Conservation (phyloP, 2,329 filamentous ascomycete genomes). For the Arachnomyces sp. region DNA sequence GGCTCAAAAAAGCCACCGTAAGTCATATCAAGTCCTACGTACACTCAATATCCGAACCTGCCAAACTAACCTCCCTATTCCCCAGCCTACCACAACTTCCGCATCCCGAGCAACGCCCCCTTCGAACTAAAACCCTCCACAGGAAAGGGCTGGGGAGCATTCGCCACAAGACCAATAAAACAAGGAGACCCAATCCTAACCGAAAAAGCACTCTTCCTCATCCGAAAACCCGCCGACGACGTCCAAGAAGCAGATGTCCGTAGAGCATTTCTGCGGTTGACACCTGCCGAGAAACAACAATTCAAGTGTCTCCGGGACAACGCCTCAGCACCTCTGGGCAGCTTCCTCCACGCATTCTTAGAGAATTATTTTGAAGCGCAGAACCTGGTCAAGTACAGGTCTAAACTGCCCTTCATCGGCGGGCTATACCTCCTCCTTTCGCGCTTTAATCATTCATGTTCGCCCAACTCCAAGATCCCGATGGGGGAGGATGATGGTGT, state of each 20-base stretch:
- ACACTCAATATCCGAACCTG: too few relatives aligned
- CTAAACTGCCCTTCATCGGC: not conserved
- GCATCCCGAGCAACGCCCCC: slow-evolving; percentile 6
- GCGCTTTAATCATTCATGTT: slow-evolving; percentile 6
- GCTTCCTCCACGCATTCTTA: not conserved
- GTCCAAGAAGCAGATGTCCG: not conserved
- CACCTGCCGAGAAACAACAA: slow-evolving; percentile 2
- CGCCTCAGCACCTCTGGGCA: not conserved
- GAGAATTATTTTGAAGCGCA: not conserved
- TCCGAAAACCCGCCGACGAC: too few relatives aligned
- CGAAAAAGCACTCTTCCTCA: too few relatives aligned
- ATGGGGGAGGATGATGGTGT: not conserved
- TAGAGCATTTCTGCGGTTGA: slow-evolving; percentile 2
- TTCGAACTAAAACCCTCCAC: slow-evolving; percentile 7
- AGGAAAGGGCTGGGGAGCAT: slow-evolving; percentile 6
- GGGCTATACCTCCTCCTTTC: slow-evolving; percentile 3
- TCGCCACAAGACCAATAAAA: slow-evolving; percentile 2
- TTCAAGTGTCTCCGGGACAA: slow-evolving; percentile 1
- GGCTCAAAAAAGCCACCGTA: too few relatives aligned
- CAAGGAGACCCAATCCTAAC: not conserved
- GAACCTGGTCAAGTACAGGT: not conserved
- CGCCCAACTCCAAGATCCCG: not conserved
- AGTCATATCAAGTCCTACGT: too few relatives aligned
- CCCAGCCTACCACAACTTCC: slow-evolving; percentile 8
- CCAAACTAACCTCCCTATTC: too few relatives aligned